Base-by-base conservation (phyloP, 805 yeast genomes). In the Dipodascus geniculatus region DNA sequence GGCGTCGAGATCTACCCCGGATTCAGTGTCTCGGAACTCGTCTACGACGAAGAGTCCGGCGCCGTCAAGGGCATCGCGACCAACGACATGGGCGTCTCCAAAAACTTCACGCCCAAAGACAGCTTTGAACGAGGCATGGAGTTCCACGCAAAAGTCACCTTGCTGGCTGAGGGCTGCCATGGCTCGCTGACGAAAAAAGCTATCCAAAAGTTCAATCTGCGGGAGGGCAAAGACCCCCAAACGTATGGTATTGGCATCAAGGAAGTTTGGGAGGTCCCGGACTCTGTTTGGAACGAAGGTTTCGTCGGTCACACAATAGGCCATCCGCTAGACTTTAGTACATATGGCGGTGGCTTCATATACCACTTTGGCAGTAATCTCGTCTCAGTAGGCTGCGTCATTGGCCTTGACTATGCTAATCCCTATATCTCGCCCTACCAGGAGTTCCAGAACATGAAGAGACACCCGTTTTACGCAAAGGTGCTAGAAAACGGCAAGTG, bases 141-240 rank as follows among this genome's bases (percentile, higher is more conserved):
- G 68, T 93, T 93, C 68, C 93, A 84, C 61, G 87, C 99, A 2
- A 80, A 93, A 61, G 74, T 83, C 56, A 90, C 97, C 0, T 85
- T 93, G 17, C 75, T 93, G 31, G 96, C 96, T 3, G 99, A 93
- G 71, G 99, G 99, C n/a, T 93, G 99, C 66, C 98, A 90, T 69
- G 99, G 99, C 0, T 89, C 96, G 1, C 72, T 93, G 53, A 75
- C 90, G 11, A 91, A 93, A 66, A 79, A 85, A 64, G 83, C 80
- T 0, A 83, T 91, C 52, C 71, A 76, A 53, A 80, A 82, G 61
- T 91, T 71, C 68, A 74, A 82, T 48, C 71, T 93, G 56, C 79
- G 97, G 55, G 74, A 76, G 51, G 73, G 76, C 52, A 75, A 79
- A 51, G 82, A 82, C 19, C 74, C 74, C 19, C 99, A 93, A 71